Percentiles rank a stretch among this genome's conserved stretches.
Conservation (phyloP, 805 yeast species). For the Saccharomycopsis microspora region DNA sequence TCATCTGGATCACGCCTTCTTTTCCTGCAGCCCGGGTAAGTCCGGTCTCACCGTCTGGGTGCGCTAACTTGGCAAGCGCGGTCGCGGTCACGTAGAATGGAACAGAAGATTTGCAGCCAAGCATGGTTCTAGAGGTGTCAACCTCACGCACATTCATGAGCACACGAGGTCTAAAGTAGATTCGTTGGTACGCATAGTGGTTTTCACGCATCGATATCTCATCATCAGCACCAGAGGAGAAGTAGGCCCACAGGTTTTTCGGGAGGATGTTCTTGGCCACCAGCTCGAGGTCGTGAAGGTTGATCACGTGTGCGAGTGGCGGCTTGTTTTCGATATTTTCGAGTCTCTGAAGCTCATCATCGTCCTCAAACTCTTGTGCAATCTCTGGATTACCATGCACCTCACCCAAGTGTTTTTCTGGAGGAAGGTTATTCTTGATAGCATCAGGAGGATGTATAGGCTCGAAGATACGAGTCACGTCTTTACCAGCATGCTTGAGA, state of each 20-base stretch:
- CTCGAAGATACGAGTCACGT: constrained; percentile 28
- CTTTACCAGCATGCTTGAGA: constrained; percentile 36
- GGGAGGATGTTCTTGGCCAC: constrained; percentile 27
- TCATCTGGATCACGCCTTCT: constrained; percentile 36
- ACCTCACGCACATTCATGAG: constrained; percentile 25
- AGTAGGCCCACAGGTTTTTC: constrained; percentile 29
- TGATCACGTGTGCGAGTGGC: constrained; percentile 23
- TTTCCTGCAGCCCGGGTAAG: constrained; percentile 30
- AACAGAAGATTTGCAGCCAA: constrained; percentile 33
- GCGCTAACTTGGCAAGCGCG: constrained; percentile 33
- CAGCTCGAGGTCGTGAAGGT: constrained; percentile 29
- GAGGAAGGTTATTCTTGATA: background rate
- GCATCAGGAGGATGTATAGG: constrained; percentile 12
- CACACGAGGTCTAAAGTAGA: constrained; percentile 36
- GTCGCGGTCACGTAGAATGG: constrained; percentile 42
- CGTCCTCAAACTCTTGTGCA: constrained; percentile 8
- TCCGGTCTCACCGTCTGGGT: constrained; percentile 32
- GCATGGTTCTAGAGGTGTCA: constrained; percentile 34
- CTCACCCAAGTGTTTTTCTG: background rate
- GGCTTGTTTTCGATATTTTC: constrained; percentile 20
- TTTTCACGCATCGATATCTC: constrained; percentile 35
- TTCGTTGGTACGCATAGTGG: constrained; percentile 28
- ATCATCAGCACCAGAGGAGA: constrained; percentile 39
- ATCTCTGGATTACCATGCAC: constrained; percentile 1
- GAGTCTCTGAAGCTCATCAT: constrained; percentile 17